These are phyloP conservation scores for Phytopythium chamaehyphon DNA, from an alignment of 352 stramenopile species.

Conservation along the genomic window DNA sequence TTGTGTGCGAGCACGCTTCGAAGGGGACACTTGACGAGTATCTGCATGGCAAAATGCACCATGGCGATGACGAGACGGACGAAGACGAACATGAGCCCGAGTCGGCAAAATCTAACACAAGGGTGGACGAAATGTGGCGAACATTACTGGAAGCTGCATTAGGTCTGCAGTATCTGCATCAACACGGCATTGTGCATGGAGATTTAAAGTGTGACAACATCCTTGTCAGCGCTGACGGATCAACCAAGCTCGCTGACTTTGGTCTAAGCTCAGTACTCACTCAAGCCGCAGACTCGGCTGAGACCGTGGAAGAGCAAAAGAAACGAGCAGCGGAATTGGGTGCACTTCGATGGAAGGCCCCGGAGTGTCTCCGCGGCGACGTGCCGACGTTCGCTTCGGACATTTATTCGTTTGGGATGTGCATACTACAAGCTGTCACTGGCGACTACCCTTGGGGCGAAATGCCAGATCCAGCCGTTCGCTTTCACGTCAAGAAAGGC, in stretches of 20 bases:
- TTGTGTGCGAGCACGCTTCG: slow-evolving; percentile 25
- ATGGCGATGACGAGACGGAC: slow-evolving; percentile 7
- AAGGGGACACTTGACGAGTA: slow-evolving; percentile 23
- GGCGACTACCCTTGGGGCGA: slow-evolving; percentile 22
- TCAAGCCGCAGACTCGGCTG: slow-evolving; percentile 6
- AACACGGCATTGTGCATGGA: slow-evolving; percentile 29
- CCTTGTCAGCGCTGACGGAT: slow-evolving; percentile 23
- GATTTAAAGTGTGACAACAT: slow-evolving; percentile 42
- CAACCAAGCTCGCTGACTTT: slow-evolving; percentile 29
- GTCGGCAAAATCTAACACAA: slow-evolving; percentile 7
- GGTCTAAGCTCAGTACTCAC: slow-evolving; percentile 19
- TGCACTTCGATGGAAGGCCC: slow-evolving; percentile 23
- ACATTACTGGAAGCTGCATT: slow-evolving; percentile 24
- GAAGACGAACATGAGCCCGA: slow-evolving; percentile 9
- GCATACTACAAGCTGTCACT: slow-evolving; percentile 22
- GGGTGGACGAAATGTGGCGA: slow-evolving; percentile 19
- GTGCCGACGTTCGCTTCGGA: slow-evolving; percentile 24
- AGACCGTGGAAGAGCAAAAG: slow-evolving; percentile 8
- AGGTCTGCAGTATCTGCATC: slow-evolving; percentile 27
- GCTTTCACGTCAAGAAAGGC: slow-evolving; percentile 22
- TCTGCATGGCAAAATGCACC: slow-evolving; percentile 11
- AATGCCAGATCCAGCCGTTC: slow-evolving; percentile 24
- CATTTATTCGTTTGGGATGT: slow-evolving; percentile 35
- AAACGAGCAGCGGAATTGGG: slow-evolving; percentile 11
- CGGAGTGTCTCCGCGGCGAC: slow-evolving; percentile 16